These are phyloP conservation scores for Clavaria fumosa DNA, from an alignment of 768 basidiomycete genomes.

Conservation along the genomic window DNA sequence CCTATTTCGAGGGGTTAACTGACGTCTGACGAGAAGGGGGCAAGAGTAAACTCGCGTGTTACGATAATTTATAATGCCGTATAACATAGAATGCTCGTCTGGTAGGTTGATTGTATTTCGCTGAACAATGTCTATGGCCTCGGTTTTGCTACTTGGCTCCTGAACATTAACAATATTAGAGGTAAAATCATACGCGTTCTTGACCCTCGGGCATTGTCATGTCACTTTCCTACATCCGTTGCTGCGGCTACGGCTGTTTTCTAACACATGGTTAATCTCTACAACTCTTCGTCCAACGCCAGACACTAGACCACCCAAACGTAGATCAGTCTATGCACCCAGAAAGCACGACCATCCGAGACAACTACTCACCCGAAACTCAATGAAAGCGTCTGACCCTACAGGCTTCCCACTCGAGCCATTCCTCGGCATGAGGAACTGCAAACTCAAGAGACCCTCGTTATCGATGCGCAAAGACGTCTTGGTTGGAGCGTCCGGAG, in stretches of 20 bases:
- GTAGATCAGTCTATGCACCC: conserved; percentile 37
- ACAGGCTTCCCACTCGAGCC: conserved; percentile 22
- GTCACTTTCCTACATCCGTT: no score
- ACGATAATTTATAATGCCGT: no score
- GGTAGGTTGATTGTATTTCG: no score
- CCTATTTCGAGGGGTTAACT: conserved; percentile 6
- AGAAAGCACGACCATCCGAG: neutral
- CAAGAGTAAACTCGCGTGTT: neutral
- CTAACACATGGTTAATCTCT: neutral
- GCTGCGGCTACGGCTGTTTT: no score
- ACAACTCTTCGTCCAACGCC: conserved; percentile 23
- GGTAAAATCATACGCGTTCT: no score
- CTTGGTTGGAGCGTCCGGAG: conserved; percentile 67
- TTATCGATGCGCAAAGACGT: conserved; percentile 79
- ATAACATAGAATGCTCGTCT: no score
- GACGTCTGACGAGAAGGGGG: conserved; percentile 1
- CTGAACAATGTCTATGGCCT: no score
- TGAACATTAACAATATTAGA: no score
- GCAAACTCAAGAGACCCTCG: conserved; percentile 71
- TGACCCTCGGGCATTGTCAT: no score
- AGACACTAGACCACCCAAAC: conserved; percentile 21
- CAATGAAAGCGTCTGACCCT: conserved; percentile 64
- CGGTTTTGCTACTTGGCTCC: no score
- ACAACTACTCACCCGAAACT: conserved; percentile 59
- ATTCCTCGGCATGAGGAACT: conserved; percentile 68